Percentiles rank a stretch among this genome's conserved stretches.
These are phyloP conservation scores for Mycena vitilis DNA, from an alignment of 768 basidiomycete species.

Conservation along the genomic window DNA sequence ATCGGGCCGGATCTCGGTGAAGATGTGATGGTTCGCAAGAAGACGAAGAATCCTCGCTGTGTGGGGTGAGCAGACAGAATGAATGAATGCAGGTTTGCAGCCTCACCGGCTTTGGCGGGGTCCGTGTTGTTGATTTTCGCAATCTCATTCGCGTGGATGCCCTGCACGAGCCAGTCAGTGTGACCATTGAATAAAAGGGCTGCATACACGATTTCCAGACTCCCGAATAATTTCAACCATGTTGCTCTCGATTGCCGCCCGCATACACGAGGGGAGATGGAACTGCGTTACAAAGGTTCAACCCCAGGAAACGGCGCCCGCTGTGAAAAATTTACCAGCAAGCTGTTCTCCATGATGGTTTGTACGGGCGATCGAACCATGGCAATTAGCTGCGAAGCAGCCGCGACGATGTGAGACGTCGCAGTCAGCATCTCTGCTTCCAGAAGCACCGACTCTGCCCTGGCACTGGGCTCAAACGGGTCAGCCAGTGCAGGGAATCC, in stretches of 20 bases:
- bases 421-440: constrained; percentile 25
- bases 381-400: constrained; percentile 40
- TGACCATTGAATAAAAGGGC: neutral
- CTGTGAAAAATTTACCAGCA: constrained; percentile 2
- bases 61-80: neutral
- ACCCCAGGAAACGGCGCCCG: too few relatives aligned
- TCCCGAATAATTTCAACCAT: constrained; percentile 47
- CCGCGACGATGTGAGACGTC: constrained; percentile 35
- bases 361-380: constrained; percentile 36
- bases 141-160: constrained; percentile 53
- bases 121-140: constrained; percentile 47
- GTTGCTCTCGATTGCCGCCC: constrained; percentile 36
- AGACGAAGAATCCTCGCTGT: constrained; percentile 47
- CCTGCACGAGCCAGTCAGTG: constrained; percentile 36
- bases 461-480: neutral
- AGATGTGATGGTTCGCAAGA: constrained; percentile 50
- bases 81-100: neutral
- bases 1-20: constrained; percentile 49
- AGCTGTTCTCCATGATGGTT: constrained; percentile 28
- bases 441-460: constrained; percentile 16
- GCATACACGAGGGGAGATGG: constrained; percentile 26
- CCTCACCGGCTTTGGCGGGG: constrained; percentile 49
- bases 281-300: neutral
- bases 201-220: constrained; percentile 45
- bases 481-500: constrained; percentile 8